phyloP scores from a whole-genome alignment of 768 basidiomycete genomes.

The Butyriboletus loyo region DNA sequence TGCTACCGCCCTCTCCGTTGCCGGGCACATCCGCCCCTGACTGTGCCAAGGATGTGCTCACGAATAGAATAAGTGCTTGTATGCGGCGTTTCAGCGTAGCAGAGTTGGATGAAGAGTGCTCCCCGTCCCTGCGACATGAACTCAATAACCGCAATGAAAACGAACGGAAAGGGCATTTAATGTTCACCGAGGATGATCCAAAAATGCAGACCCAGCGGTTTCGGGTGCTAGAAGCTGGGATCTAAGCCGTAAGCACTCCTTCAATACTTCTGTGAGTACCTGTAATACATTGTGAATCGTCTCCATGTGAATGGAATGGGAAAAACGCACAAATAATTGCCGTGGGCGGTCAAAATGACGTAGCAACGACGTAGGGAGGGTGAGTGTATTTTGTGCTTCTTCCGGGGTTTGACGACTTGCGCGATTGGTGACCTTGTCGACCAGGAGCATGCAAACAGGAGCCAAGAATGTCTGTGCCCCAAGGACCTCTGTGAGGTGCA shows the following conservation, averaged over 20 bases:
- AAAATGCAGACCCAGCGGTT: slow-evolving; percentile 42
- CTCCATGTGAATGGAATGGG: not conserved
- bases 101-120: slow-evolving; percentile 45
- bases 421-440: slow-evolving; percentile 73
- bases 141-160: not conserved
- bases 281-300: slow-evolving; percentile 26
- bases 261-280: slow-evolving; percentile 62
- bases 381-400: slow-evolving; percentile 57
- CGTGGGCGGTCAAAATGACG: slow-evolving; percentile 48
- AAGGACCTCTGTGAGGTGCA: slow-evolving; percentile 79
- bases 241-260: slow-evolving; percentile 62
- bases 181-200: slow-evolving; percentile 53
- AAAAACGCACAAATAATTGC: slow-evolving; percentile 50
- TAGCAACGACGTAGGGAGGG: slow-evolving; percentile 64
- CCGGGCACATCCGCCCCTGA: slow-evolving; percentile 13
- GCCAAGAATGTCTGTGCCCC: slow-evolving; percentile 79
- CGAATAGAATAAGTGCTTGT: slow-evolving; percentile 64
- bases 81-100: slow-evolving; percentile 55
- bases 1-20: slow-evolving; percentile 21
- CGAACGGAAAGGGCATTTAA: not conserved
- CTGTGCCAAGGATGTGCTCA: slow-evolving; percentile 49
- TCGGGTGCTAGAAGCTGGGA: slow-evolving; percentile 39
- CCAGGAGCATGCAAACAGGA: slow-evolving; percentile 78
- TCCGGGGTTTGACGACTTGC: slow-evolving; percentile 58
- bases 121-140: slow-evolving; percentile 49